Conservation (phyloP, 495 filamentous ascomycete genomes). For the Poronia punctata region DNA sequence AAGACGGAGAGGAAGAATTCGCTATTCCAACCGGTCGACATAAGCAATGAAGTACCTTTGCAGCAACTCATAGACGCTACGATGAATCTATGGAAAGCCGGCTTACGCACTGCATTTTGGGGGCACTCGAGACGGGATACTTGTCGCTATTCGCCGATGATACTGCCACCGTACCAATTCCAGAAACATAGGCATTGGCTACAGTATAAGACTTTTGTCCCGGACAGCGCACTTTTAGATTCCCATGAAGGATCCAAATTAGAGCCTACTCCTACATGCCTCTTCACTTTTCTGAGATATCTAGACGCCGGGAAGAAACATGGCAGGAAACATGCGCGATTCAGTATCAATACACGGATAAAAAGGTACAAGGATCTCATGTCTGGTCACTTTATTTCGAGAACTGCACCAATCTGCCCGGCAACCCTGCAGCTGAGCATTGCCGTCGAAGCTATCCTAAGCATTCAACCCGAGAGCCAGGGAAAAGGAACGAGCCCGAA, state of each 20-base stretch:
- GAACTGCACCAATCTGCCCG: slow-evolving; percentile 42
- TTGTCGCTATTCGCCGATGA: slow-evolving; percentile 15
- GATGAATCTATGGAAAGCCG: slow-evolving; percentile 37
- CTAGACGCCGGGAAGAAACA: slow-evolving; percentile 26
- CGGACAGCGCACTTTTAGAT: not conserved
- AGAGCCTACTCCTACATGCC: not conserved
- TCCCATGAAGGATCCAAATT: not conserved
- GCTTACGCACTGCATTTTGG: slow-evolving; percentile 38
- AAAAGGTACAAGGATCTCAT: slow-evolving; percentile 30
- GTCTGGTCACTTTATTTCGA: slow-evolving; percentile 35
- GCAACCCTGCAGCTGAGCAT: slow-evolving; percentile 38
- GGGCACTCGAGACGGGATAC: not conserved
- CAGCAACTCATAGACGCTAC: slow-evolving; percentile 32
- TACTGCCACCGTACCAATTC: slow-evolving; percentile 36
- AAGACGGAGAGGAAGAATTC: not conserved
- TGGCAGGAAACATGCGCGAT: slow-evolving; percentile 23
- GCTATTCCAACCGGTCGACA: slow-evolving; percentile 36
- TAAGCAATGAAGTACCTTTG: slow-evolving; percentile 23
- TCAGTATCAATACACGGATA: slow-evolving; percentile 38
- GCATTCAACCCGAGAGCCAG: slow-evolving; percentile 23
- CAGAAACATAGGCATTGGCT: slow-evolving; percentile 26
- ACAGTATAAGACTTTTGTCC: slow-evolving; percentile 9
- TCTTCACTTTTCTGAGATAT: slow-evolving; percentile 36
- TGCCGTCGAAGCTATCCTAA: slow-evolving; percentile 36
- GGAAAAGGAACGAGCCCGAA: slow-evolving; percentile 25